Base-by-base conservation (phyloP, 106 monocot species). In the Allium cepa region DNA sequence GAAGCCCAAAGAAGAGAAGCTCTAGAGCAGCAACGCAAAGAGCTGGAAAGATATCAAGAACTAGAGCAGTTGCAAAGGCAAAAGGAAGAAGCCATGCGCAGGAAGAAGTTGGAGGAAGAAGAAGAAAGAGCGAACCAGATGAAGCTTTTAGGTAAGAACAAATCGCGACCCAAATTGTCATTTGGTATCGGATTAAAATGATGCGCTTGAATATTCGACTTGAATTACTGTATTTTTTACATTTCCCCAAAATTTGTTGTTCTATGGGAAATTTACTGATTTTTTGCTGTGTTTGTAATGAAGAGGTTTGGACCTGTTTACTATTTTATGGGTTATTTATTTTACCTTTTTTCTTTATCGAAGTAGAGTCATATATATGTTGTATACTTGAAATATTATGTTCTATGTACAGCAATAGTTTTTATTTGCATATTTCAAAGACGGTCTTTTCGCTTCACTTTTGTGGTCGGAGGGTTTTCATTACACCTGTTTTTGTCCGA, bases 121-220 rank as follows among this genome's bases (percentile, higher is more conserved):
- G 78, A 92, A 59, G 81, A 92, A 67, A 79, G 69, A 74, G 78
- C 86, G 10, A 97, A 87, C 47, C 96, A 92, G 72, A 97, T 92
- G 92, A 86, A 87, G 76, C 74, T 97, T 17, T 67, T 97, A 65
- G 96, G 92, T 18, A 97, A 97, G 80, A 97, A 92, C 73, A 97
- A 86, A 75, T 86, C 92, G 13, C 83, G 96, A 0, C 92, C 96
- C 9, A 97, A 97, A 73, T 66, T 97, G 63, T 89, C 96, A 9
- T 97, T 97, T 48, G 92, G 67, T 5, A 58, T 96, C 47, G 91
- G 91, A 11, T 71, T 79, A 26, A 96, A 91, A 77, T 96, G 57
- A 84, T 50, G n/a, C 14, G 18, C 28, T 64, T n/a, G 17, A 47
- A 49, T 17, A 22, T 26, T 9, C 53, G 52, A 51, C 22, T 53